phyloP scores from a whole-genome alignment of 2,329 filamentous ascomycete genomes.

The Alternaria viburni region DNA sequence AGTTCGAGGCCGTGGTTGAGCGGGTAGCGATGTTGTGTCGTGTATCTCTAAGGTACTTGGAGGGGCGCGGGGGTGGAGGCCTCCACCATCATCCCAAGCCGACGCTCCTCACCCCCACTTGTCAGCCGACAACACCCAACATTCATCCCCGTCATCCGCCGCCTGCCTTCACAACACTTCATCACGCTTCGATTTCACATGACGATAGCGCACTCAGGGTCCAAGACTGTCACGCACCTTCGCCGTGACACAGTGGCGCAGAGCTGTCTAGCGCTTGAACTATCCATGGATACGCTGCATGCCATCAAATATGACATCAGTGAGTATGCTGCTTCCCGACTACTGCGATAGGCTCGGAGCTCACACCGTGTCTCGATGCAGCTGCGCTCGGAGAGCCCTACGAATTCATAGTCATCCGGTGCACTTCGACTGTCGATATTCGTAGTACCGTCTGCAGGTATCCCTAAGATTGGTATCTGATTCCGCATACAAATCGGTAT shows the following conservation, averaged over 20 bases:
- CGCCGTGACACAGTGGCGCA: background rate
- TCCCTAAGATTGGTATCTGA: background rate
- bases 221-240: background rate
- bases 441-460: background rate
- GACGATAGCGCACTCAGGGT: background rate
- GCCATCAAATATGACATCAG: background rate
- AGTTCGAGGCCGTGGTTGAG: background rate
- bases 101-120: background rate
- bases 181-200: background rate
- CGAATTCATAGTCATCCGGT: background rate
- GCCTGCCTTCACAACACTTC: background rate
- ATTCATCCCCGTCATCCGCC: background rate
- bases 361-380: background rate
- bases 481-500: background rate
- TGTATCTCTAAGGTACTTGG: conserved; percentile 6
- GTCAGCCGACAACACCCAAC: background rate
- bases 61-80: conserved; percentile 11
- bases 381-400: background rate
- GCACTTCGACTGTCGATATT: background rate
- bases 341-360: background rate
- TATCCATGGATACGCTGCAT: background rate
- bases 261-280: background rate
- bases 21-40: conserved; percentile 1
- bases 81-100: background rate
- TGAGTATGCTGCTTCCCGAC: background rate